Conservation (phyloP, 179 eudicot genomes). For the Actinidia arguta region DNA sequence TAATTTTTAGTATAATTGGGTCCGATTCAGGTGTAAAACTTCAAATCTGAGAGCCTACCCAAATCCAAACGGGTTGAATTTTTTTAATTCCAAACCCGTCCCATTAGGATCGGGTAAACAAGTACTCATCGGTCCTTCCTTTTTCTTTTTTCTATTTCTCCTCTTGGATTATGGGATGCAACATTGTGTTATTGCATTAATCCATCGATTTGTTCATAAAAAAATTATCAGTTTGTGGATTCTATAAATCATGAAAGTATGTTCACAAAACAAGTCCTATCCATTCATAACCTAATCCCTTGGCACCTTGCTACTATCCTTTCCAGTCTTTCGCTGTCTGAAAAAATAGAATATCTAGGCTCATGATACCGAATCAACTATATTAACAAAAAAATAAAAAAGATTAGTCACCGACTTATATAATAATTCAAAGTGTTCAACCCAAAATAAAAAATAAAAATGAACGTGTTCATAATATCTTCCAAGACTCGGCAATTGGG, state of each 20-base stretch:
- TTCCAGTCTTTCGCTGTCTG: not conserved
- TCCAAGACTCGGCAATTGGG: conserved; percentile 17
- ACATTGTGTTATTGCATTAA: not conserved
- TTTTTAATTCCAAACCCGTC: too few species aligned
- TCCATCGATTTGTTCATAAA: not conserved
- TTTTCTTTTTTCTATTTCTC: too few species aligned
- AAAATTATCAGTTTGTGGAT: too few species aligned
- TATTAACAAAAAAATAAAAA: not conserved
- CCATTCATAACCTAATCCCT: not conserved
- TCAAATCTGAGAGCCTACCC: too few species aligned
- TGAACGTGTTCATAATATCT: not conserved
- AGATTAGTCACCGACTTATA: not conserved
- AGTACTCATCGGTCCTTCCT: too few species aligned
- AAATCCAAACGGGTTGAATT: too few species aligned
- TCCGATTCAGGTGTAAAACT: too few species aligned
- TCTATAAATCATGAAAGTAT: too few species aligned
- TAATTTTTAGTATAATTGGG: too few species aligned
- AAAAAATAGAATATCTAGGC: not conserved
- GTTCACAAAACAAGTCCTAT: too few species aligned
- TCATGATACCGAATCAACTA: not conserved
- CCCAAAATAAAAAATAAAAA: not conserved
- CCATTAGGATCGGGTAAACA: too few species aligned
- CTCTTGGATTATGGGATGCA: too few species aligned
- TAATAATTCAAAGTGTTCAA: not conserved
- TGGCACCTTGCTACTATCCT: not conserved